Evolutionary conservation across 257 asterid genomes (phyloP).

Genomic region (Capsicum rhomboideum): DNA sequence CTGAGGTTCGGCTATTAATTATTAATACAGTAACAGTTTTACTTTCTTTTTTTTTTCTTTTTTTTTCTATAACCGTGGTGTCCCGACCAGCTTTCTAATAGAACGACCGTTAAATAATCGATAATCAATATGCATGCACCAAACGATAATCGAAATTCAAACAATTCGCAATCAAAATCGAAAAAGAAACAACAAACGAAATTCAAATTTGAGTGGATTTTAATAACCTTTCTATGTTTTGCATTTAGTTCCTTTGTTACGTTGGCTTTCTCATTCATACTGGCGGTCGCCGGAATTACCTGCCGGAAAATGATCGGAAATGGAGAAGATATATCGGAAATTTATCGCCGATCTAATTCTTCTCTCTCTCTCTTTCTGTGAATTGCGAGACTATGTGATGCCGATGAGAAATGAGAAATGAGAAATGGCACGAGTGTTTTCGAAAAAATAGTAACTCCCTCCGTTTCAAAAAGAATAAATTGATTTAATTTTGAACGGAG

Average conservation of each 20-base stretch:
- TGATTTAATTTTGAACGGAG: too few species aligned
- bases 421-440: not conserved
- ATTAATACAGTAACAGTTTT: too few species aligned
- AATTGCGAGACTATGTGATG: not conserved
- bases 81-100: too few species aligned
- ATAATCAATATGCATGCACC: not conserved
- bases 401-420: not conserved
- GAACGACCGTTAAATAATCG: not conserved
- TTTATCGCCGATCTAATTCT: conserved; percentile 18
- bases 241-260: conserved; percentile 96
- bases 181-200: conserved; percentile 1
- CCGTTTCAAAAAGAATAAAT: too few species aligned
- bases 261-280: conserved; percentile 90
- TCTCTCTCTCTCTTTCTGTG: conserved; percentile 23
- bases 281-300: not conserved
- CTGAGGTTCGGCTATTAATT: too few species aligned
- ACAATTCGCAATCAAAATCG: not conserved
- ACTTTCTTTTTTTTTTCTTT: too few species aligned
- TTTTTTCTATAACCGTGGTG: too few species aligned
- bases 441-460: too few species aligned
- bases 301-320: not conserved
- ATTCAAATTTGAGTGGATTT: not conserved
- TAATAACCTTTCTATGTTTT: conserved; percentile 85
- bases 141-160: too few species aligned
- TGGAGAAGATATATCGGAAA: not conserved